phyloP scores from a whole-genome alignment of 805 yeast species.

The Yamadazyma takamatsuzukensis region DNA sequence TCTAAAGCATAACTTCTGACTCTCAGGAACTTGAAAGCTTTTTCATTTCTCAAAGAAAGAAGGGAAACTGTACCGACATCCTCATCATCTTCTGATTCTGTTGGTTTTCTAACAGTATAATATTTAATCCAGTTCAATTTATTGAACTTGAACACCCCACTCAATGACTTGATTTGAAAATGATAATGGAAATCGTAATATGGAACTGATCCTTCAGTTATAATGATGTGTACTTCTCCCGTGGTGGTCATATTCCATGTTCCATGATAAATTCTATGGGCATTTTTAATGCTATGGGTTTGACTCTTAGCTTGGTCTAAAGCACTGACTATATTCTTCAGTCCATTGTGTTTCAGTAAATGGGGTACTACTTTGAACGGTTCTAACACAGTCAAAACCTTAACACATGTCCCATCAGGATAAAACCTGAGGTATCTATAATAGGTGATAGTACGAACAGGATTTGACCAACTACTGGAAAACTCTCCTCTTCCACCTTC shows the following conservation, averaged over 20 bases:
- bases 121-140: slow-evolving; percentile 70
- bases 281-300: slow-evolving; percentile 18
- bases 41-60: slow-evolving; percentile 66
- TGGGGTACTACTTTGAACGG: slow-evolving; percentile 65
- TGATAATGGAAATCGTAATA: slow-evolving; percentile 63
- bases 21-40: slow-evolving; percentile 71
- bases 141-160: slow-evolving; percentile 57
- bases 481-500: slow-evolving; percentile 75
- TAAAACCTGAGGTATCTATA: slow-evolving; percentile 81
- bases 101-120: slow-evolving; percentile 47
- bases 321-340: slow-evolving; percentile 14
- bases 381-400: slow-evolving; percentile 66
- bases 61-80: slow-evolving; percentile 46
- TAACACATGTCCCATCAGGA: slow-evolving; percentile 71
- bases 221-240: slow-evolving; percentile 44
- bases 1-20: slow-evolving; percentile 38
- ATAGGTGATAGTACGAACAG: slow-evolving; percentile 81
- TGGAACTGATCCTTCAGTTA: slow-evolving; percentile 57
- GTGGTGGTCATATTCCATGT: slow-evolving; percentile 56
- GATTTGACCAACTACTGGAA: slow-evolving; percentile 65
- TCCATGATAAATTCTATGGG: slow-evolving; percentile 44
- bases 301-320: slow-evolving; percentile 10
- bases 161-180: slow-evolving; percentile 56
- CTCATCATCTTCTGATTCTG: slow-evolving; percentile 34
- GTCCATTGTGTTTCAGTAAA: slow-evolving; percentile 31